Conservation (phyloP, 805 yeast species). For the Myxozyma sirexii region DNA sequence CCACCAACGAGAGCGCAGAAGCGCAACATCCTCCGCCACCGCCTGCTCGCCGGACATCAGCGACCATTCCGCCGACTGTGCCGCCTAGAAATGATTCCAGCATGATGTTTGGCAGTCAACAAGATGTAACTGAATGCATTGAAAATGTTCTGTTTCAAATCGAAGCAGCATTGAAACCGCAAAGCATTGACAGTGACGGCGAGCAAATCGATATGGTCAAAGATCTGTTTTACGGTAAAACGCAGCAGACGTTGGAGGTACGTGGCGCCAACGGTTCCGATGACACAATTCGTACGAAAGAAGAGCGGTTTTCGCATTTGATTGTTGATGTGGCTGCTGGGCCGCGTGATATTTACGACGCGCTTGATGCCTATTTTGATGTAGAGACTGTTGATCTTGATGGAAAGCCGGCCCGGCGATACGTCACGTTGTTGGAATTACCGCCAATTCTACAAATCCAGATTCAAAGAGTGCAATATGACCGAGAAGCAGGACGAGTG, state of each 20-base stretch:
- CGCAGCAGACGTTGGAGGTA: constrained; percentile 66
- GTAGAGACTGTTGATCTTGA: constrained; percentile 68
- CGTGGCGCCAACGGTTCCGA: constrained; percentile 20
- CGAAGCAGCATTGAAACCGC: constrained; percentile 82
- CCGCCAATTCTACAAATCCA: constrained; percentile 90
- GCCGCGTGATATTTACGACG: constrained; percentile 86
- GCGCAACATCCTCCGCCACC: constrained; percentile 15
- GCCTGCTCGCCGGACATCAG: constrained; percentile 2
- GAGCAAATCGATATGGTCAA: constrained; percentile 86
- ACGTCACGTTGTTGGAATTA: constrained; percentile 66
- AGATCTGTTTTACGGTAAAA: constrained; percentile 79
- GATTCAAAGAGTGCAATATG: constrained; percentile 91
- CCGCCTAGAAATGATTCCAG: constrained; percentile 20
- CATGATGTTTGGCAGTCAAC: constrained; percentile 65
- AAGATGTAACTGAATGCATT: constrained; percentile 96
- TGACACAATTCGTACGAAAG: constrained; percentile 42
- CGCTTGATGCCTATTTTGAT: constrained; percentile 78
- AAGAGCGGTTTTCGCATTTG: constrained; percentile 78
- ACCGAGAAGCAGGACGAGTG: constrained; percentile 68
- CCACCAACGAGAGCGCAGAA: background rate
- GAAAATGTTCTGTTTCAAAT: constrained; percentile 89
- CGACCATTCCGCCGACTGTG: constrained; percentile 7
- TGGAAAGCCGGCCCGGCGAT: constrained; percentile 73
- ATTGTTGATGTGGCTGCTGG: constrained; percentile 86
- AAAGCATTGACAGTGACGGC: constrained; percentile 60